Evolutionary conservation across 2,329 filamentous ascomycete genomes (phyloP).

Genomic region (Escovopsis sp.): DNA sequence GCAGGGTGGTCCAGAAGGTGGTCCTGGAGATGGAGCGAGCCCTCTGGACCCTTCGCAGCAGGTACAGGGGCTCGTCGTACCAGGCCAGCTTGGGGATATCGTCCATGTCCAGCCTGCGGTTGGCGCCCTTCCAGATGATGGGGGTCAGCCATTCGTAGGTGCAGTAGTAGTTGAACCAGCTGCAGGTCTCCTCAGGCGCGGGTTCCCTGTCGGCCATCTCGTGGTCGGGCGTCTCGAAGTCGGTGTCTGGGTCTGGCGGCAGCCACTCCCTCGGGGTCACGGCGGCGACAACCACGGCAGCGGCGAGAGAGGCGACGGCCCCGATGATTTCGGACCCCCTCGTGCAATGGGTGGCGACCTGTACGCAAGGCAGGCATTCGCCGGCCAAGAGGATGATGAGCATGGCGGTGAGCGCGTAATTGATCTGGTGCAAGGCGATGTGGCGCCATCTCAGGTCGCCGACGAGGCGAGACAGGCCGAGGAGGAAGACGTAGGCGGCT

Average conservation of each 20-base stretch:
- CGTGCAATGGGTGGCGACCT: conserved; percentile 17
- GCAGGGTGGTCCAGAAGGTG: conserved; percentile 29
- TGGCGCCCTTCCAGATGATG: conserved; percentile 31
- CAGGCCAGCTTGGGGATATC: conserved; percentile 34
- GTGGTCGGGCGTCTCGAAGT: conserved; percentile 23
- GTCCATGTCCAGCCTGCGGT: conserved; percentile 27
- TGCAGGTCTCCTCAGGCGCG: conserved; percentile 36
- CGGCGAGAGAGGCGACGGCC: conserved; percentile 20
- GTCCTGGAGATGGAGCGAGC: conserved; percentile 27
- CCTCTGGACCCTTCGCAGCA: conserved; percentile 27
- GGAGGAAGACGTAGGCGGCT: conserved; percentile 24
- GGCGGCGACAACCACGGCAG: conserved; percentile 24
- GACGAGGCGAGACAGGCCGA: conserved; percentile 28
- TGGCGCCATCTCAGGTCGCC: conserved; percentile 29
- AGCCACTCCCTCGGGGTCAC: conserved; percentile 35
- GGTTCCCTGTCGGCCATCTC: conserved; percentile 20
- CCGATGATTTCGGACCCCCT: conserved; percentile 17
- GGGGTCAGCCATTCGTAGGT: conserved; percentile 36
- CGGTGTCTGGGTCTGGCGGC: conserved; percentile 22
- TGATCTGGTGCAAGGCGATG: conserved; percentile 31
- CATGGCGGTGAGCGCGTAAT: conserved; percentile 25
- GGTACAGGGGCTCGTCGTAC: conserved; percentile 38
- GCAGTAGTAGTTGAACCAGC: conserved; percentile 36
- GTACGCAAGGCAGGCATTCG: conserved; percentile 28
- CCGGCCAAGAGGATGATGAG: conserved; percentile 21